Evolutionary conservation across 2,329 filamentous ascomycete genomes (phyloP), one percentile per base, ranked within the genome.

Genomic region (Cercospora sp.): DNA sequence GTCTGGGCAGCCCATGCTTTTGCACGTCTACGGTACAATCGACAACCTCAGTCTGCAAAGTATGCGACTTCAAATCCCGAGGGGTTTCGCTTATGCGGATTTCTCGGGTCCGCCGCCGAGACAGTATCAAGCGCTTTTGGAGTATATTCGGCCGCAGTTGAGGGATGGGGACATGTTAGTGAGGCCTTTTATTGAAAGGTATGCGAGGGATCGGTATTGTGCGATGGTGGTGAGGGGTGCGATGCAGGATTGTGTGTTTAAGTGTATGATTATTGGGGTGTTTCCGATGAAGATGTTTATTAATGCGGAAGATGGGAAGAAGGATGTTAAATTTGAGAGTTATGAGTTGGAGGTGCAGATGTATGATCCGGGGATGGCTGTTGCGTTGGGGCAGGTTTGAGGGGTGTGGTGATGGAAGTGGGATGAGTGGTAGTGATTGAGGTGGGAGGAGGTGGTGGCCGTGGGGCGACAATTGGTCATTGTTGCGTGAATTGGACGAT

Each of bases 241-340:
- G 48, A 65, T 68, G 23, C 66, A 68, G 51, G 66, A 68, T 10
- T 65, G 62, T 42, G 66, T 65, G 26, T 68, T 65, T 20, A 68
- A 68, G 59, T 68, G 66, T 36, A 42, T 63, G 30, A 60, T 68
- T n/a, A 42, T 68, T 4, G 66, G 66, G 16, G 3, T 68, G 4
- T 68, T 68, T 63, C 66, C 66, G 0, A 63, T 68, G 66, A 60
- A 63, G 59, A 60, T 68, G 60, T 68, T 68, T 63, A 30, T 58
- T 0, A 58, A 30, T n/a, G 0, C 3, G 13, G 53, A 26, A 16
- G n/a, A 31, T n/a, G 53, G 26, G 6, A 33, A 64, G 51, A 45
- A 36, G 16, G 63, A 59, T 3, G 13, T 60, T 8, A 60, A 64
- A 40, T 58, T 42, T 12, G 66, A 65, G 28, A 61, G 57, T 6